Evolutionary conservation across 2,329 filamentous ascomycete species (phyloP).

Genomic region (Clonostachys chloroleuca): DNA sequence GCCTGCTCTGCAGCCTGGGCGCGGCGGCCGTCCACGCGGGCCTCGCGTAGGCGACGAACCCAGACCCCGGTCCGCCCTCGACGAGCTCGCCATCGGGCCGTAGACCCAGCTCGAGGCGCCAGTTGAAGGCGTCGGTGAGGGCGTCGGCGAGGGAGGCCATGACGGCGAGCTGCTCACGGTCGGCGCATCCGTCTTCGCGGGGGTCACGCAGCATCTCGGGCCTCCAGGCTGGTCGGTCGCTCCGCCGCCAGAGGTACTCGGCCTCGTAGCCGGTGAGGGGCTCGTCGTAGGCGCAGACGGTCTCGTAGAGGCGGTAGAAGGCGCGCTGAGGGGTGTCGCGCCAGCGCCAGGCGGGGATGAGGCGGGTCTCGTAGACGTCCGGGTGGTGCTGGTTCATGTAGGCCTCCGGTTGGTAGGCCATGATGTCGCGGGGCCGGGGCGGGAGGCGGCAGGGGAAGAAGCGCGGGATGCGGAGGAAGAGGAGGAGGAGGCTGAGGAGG

Average conservation of each 20-base stretch:
- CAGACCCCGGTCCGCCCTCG: neutral
- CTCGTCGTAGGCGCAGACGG: constrained; percentile 14
- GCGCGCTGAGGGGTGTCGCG: constrained; percentile 17
- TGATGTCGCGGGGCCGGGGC: constrained; percentile 7
- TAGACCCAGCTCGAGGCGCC: constrained; percentile 12
- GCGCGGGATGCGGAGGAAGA: constrained; percentile 7
- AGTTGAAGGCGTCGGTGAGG: constrained; percentile 13
- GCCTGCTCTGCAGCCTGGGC: neutral
- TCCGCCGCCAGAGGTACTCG: constrained; percentile 17
- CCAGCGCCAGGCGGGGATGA: constrained; percentile 8
- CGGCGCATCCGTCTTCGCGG: constrained; percentile 1
- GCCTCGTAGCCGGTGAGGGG: constrained; percentile 14
- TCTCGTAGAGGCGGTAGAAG: constrained; percentile 18
- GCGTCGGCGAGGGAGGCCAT: constrained; percentile 13
- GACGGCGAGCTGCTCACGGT: constrained; percentile 13
- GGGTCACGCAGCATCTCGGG: constrained; percentile 8
- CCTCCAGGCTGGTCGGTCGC: constrained; percentile 8
- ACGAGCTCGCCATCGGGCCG: constrained; percentile 4
- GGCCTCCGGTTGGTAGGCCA: constrained; percentile 4
- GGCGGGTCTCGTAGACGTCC: constrained; percentile 5
- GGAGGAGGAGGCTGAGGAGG: constrained; percentile 5
- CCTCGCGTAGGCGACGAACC: neutral
- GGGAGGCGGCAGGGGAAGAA: constrained; percentile 5
- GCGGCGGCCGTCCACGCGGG: neutral
- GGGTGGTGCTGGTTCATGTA: constrained; percentile 4